Conservation (phyloP, 2,329 filamentous ascomycete genomes). For the Trichoderma semiorbis region DNA sequence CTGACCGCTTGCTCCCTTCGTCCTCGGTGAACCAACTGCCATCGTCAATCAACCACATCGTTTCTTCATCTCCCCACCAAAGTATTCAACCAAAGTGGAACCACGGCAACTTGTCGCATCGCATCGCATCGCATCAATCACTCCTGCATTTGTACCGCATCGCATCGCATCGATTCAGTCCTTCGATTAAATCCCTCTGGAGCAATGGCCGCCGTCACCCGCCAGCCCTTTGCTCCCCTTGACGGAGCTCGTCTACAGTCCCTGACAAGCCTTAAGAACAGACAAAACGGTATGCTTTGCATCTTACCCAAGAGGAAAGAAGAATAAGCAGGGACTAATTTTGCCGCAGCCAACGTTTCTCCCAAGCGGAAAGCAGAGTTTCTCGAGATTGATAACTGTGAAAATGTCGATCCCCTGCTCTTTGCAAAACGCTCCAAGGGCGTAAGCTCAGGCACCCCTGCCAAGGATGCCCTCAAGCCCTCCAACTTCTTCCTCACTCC, state of each 20-base stretch:
- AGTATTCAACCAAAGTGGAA: not conserved
- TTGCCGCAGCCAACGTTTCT: slow-evolving; percentile 33
- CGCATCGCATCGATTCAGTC: not conserved
- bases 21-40: slow-evolving; percentile 12
- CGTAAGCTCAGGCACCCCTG: slow-evolving; percentile 36
- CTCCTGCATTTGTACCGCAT: not conserved
- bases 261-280: slow-evolving; percentile 72
- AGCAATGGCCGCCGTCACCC: slow-evolving; percentile 53
- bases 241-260: slow-evolving; percentile 66
- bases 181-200: not conserved
- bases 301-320: no score
- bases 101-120: not conserved
- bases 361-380: slow-evolving; percentile 56
- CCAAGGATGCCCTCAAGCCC: slow-evolving; percentile 49
- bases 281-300: slow-evolving; percentile 62
- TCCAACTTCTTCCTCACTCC: slow-evolving; percentile 41
- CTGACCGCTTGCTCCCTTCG: slow-evolving; percentile 8
- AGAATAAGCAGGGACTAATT: not conserved
- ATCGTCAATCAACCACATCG: not conserved
- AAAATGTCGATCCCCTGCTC: slow-evolving; percentile 59
- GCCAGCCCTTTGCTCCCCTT: slow-evolving; percentile 74
- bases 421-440: slow-evolving; percentile 60
- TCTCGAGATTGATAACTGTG: slow-evolving; percentile 50
- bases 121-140: not conserved
- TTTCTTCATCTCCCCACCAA: not conserved